Evolutionary conservation across 768 basidiomycete species (phyloP), one percentile per base, ranked within the genome.

Genomic region (Leccinum incarnatum): DNA sequence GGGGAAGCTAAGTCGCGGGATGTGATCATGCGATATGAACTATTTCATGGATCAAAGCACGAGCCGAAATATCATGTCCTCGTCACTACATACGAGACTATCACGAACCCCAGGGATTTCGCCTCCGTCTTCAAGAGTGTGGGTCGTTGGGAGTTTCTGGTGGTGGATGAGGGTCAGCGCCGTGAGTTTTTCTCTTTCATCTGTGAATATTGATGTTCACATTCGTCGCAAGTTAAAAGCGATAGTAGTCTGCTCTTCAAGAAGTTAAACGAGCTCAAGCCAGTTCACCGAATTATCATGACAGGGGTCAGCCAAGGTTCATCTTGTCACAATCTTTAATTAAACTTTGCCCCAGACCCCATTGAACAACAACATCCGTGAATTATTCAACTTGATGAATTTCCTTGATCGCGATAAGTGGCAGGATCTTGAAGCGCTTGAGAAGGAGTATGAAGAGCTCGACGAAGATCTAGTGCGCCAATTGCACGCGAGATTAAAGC

Each of bases 331-430:
- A 27, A 29, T 49, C 30, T 37, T 55, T 6, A 6, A 42, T 54
- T 51, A 10, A 48, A 58, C 21, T 34, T 40, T 45, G 40, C 40
- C 37, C 19, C 58, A 93, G 82, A 98, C 97, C 0, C 96, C 96
- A 0, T 73, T 98, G 58, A 98, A 98, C 74, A 98, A 98, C 77
- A 98, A 98, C 69, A 89, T 99, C 23, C 83, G 93, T 50, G 97
- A 99, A 74, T 75, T 99, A 25, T 96, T 98, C 79, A 98, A 95
- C 71, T 80, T 99, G 46, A 94, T 99, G 87, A 92, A 94, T 71
- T 98, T 98, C 77, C 82, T 98, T 17, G 92, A 95, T 69, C 84
- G 89, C 5, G 63, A 74, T 12, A 78, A 89, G 61, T 93, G 92
- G 92, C 70, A 74, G 5, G 85, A 98, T 69, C 76, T 98, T 21